These are phyloP conservation scores for Gonapodya sp. DNA, from an alignment of 192 early-diverging fungal genomes.

Conservation along the genomic window DNA sequence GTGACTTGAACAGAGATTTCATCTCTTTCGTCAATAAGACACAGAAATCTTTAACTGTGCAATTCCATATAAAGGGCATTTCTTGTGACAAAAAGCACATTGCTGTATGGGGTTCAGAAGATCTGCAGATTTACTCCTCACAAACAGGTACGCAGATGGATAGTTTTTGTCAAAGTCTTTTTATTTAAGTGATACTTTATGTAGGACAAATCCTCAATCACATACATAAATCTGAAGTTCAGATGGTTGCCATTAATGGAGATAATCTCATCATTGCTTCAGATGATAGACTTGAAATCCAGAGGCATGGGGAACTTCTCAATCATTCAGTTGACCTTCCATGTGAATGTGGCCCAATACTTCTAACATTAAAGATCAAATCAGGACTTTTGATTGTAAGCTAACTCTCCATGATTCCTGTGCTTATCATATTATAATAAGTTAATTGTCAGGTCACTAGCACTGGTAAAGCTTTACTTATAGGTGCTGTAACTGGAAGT, in stretches of 20 bases:
- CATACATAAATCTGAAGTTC: background rate
- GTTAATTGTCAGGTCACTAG: background rate
- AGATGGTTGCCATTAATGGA: background rate
- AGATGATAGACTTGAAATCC: background rate
- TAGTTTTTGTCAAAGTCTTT: background rate
- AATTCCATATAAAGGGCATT: background rate
- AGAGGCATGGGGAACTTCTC: background rate
- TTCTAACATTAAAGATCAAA: too few species aligned
- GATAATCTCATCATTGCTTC: background rate
- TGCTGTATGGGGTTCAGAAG: background rate
- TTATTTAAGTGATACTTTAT: background rate
- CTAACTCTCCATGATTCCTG: too few species aligned
- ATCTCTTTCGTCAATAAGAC: background rate
- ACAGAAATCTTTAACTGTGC: background rate
- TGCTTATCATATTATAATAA: too few species aligned
- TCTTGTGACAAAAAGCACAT: background rate
- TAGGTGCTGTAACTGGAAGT: background rate
- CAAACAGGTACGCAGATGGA: background rate
- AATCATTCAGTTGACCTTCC: background rate
- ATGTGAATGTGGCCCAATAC: too few species aligned
- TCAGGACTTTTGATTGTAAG: too few species aligned
- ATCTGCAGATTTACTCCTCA: background rate
- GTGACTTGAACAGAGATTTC: background rate
- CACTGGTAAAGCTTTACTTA: background rate
- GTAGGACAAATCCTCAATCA: background rate